Percentiles rank a stretch among this genome's conserved stretches.
Conservation (phyloP, 2,329 filamentous ascomycete genomes). For the Colletotrichum sp. region DNA sequence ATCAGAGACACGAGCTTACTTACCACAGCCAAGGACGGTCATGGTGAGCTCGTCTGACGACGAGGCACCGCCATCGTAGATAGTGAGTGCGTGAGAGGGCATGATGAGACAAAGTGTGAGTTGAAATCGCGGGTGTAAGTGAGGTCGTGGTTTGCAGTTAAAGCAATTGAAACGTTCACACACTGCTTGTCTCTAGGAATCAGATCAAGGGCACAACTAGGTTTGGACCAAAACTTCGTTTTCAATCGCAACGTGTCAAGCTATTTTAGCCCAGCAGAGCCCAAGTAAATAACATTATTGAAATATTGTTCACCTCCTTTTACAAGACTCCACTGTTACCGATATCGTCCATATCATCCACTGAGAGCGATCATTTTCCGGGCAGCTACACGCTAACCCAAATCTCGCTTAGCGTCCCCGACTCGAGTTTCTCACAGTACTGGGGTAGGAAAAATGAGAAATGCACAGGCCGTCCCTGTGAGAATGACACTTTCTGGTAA, state of each 20-base stretch:
- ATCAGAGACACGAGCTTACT: constrained; percentile 33
- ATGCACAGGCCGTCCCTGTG: constrained; percentile 3
- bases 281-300: background rate
- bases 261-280: background rate
- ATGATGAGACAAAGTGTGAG: constrained; percentile 24
- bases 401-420: background rate
- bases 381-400: background rate
- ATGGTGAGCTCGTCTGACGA: constrained; percentile 65
- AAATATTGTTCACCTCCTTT: constrained; percentile 15
- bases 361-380: background rate
- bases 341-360: constrained; percentile 15
- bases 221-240: background rate
- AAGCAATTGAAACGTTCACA: background rate
- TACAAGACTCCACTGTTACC: constrained; percentile 13
- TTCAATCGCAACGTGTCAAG: background rate
- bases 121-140: constrained; percentile 7
- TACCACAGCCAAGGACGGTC: constrained; percentile 83
- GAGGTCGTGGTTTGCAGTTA: background rate
- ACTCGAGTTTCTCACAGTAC: background rate
- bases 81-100: constrained; percentile 25
- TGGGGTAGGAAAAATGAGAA: background rate
- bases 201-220: background rate
- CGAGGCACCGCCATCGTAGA: constrained; percentile 30
- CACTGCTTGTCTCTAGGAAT: background rate
- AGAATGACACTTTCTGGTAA: background rate